Percentiles rank a stretch among this genome's conserved stretches.
Conservation (phyloP, 2,329 filamentous ascomycete species). For the Claviceps sorghi region DNA sequence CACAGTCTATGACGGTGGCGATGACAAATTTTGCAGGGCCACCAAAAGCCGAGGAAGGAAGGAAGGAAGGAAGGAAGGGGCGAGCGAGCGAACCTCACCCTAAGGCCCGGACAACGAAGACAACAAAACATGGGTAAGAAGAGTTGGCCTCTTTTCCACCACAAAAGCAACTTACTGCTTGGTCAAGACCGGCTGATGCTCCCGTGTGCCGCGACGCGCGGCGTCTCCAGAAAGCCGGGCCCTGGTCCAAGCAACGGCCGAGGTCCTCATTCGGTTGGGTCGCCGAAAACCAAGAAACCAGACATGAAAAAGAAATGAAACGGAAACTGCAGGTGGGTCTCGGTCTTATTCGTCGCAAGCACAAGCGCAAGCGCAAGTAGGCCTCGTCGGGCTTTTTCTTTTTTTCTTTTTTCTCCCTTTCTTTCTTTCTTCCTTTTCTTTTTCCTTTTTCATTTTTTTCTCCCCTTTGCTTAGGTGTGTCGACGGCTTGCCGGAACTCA, state of each 20-base stretch:
- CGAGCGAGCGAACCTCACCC: too few relatives aligned
- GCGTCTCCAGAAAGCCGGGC: background rate
- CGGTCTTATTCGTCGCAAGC: background rate
- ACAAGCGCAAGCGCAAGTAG: too few relatives aligned
- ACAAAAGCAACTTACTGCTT: background rate
- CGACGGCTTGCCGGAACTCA: background rate
- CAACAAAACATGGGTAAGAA: background rate
- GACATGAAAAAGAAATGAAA: background rate
- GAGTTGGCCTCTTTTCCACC: too few relatives aligned
- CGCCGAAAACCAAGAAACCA: background rate
- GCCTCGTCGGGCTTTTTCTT: background rate
- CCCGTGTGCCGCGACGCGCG: constrained; percentile 1
- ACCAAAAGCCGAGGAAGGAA: background rate
- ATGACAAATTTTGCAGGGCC: background rate
- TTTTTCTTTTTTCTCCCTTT: too few relatives aligned
- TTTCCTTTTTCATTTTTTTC: too few relatives aligned
- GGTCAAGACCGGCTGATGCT: background rate
- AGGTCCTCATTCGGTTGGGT: constrained; percentile 6
- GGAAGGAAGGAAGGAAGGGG: too few relatives aligned
- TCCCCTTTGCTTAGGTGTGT: background rate
- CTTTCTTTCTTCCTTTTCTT: too few relatives aligned
- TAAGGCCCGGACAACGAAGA: background rate
- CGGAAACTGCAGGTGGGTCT: background rate
- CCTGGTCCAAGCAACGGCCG: background rate
- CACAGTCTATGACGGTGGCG: background rate